Base-by-base conservation (phyloP, 2,329 filamentous ascomycete species). In the Exophiala phaeomuriformis region DNA sequence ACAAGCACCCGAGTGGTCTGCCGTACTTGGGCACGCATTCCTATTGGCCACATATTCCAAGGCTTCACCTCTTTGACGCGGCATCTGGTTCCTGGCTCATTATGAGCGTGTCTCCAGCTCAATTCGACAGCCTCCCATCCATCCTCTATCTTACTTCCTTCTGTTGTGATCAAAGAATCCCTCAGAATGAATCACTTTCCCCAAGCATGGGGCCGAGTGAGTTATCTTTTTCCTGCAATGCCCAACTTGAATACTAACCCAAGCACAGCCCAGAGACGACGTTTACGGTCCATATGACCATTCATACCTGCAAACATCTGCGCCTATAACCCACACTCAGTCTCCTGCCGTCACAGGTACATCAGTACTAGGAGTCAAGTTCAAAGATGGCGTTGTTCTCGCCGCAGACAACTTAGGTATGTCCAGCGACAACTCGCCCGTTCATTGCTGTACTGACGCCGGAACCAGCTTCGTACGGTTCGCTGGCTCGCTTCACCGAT, bases 371-470 rank as follows among this genome's bases (percentile, higher is more conserved):
- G 93, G 85, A 61, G 80, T 96, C 70, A 97, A 97, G 78, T 98
- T 90, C 80, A 91, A 90, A 68, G 88, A 90, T 64, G 93, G 93
- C 67, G 90, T 98, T 60, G 90, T 95, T 66, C 91, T 98, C 70
- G 93, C 91, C 49, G 89, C 93, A 65, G 93, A 98, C 73, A 98
- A 97, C 76, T 77, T 98, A 61, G 90, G 90, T 95, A 77, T 52
- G 77, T 64, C 27, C 28, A 12, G 9, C 6, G 6, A 8, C 27
- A 19, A 19, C 6, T 40, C 33, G 61, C 33, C 39, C 28, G n/a
- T 19, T 37, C 10, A 37, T 2, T 32, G 28, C 9, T 12, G 33
- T 19, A 51, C 33, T 57, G 51, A 54, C 52, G 39, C 19, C 12
- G 36, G 32, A 27, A 47, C 47, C 67, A 95, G 93, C 93, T 64